Base-by-base conservation (phyloP, 306 rosid species). In the Cucurbita ficifolia region DNA sequence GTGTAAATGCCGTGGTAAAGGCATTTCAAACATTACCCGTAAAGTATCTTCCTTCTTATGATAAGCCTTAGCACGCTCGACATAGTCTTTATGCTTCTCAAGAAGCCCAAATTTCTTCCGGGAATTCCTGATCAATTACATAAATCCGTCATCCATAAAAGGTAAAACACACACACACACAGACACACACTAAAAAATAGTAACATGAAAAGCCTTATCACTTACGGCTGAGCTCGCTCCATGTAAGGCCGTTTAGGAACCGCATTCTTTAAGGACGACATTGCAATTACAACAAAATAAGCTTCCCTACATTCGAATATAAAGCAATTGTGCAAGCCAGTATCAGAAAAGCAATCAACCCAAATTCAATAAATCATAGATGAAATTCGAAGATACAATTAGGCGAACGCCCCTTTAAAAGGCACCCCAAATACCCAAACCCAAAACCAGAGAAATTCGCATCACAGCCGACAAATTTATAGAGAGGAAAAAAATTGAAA, bases 41-140 rank as follows among this genome's bases (percentile, higher is more conserved):
- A 93, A 45, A 73, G 87, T 61, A 12, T 87, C 88, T 80, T 93
- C 86, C 78, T 90, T 90, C 55, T 80, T 76, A 81, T 90, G 97
- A 74, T 57, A 93, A 10, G 80, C 87, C 43, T 88, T 80, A 21
- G 96, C 98, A 49, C 96, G 96, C 77, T 83, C 77, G 0, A 90
- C 88, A 83, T 92, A 90, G 81, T 92, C 96, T 79, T 92, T 90
- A 79, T 92, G 98, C 67, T 88, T 92, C 76, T 92, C 98, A 35
- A 88, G 96, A 53, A 84, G 56, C 53, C 96, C 96, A 79, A 90
- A 90, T 74, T 83, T 88, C 45, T 81, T 86, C 83, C 90, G 82
- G 48, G 88, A 78, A 11, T 86, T 75, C 79, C 98, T 90, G 76
- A 76, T 6, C 52, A 63, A 68, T 50, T 1, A 17, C 62, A 46